phyloP scores from a whole-genome alignment of 306 rosid species.

The Gastrolobium bilobum region DNA sequence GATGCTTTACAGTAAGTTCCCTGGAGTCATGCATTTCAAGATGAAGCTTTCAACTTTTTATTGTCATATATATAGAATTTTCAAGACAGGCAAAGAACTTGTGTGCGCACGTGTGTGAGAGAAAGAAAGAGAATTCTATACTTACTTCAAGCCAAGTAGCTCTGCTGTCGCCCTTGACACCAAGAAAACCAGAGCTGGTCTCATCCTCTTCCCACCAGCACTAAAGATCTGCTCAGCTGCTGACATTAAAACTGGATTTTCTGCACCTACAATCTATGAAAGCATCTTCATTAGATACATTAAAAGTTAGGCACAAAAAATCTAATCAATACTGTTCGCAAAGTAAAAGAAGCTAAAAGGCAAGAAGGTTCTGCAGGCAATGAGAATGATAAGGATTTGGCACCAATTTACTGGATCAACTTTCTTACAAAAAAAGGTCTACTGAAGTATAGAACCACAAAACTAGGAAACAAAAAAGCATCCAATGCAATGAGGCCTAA shows the following conservation, averaged over 20 bases:
- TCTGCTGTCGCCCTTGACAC: slow-evolving; percentile 84
- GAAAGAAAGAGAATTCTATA: slow-evolving; percentile 15
- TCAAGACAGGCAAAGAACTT: slow-evolving; percentile 9
- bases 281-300: slow-evolving; percentile 45
- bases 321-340: background rate
- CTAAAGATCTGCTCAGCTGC: slow-evolving; percentile 87
- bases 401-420: background rate
- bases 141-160: slow-evolving; percentile 75
- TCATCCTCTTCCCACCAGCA: slow-evolving; percentile 95
- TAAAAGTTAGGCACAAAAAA: background rate
- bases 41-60: slow-evolving; percentile 31
- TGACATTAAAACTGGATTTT: slow-evolving; percentile 79
- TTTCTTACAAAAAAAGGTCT: background rate
- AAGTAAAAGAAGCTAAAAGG: background rate
- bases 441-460: background rate
- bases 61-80: slow-evolving; percentile 16
- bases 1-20: slow-evolving; percentile 78
- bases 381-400: slow-evolving; percentile 26
- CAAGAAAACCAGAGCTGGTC: slow-evolving; percentile 83
- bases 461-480: background rate
- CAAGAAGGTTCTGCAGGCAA: background rate
- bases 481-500: background rate
- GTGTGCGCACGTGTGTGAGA: background rate
- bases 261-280: slow-evolving; percentile 80
- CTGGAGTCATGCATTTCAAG: slow-evolving; percentile 53